A percentile compares a stretch with the other conserved stretches of the same genome.
Conservation (phyloP, 2,329 filamentous ascomycete genomes). For the Volutella citrinella region DNA sequence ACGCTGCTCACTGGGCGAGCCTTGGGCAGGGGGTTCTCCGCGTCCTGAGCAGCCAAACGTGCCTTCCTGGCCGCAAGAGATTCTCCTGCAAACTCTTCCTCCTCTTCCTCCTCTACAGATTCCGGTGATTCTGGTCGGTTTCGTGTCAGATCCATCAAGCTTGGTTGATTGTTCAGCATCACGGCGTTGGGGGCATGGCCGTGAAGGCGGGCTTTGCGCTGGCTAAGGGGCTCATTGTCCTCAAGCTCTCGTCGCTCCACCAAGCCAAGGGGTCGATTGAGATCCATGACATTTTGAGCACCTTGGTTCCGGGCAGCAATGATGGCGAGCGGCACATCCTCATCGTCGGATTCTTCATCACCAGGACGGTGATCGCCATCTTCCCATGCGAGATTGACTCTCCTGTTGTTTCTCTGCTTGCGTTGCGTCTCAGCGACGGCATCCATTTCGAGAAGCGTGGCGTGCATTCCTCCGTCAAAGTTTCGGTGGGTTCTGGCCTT, state of each 20-base stretch:
- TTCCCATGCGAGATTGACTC: conserved; percentile 90
- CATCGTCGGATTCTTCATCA: conserved; percentile 59
- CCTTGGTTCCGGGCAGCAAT: conserved; percentile 63
- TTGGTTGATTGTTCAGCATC: conserved; percentile 38
- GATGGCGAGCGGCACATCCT: conserved; percentile 84
- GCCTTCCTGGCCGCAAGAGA: conserved; percentile 65
- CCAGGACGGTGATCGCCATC: conserved; percentile 50
- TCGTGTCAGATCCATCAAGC: conserved; percentile 27
- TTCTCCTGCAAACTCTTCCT: conserved; percentile 58
- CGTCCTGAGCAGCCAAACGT: conserved; percentile 59
- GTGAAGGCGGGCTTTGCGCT: conserved; percentile 70
- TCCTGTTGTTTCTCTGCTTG: conserved; percentile 68
- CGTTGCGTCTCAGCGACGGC: conserved; percentile 84
- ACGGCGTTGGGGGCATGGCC: conserved; percentile 53
- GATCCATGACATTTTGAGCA: conserved; percentile 47
- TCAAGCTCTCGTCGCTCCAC: conserved; percentile 82
- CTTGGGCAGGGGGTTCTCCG: conserved; percentile 43
- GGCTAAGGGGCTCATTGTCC: conserved; percentile 85
- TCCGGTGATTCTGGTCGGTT: conserved; percentile 17
- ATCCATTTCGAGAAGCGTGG: conserved; percentile 86
- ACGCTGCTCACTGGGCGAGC: conserved; percentile 60
- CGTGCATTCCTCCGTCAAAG: conserved; percentile 77
- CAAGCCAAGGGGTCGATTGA: conserved; percentile 67
- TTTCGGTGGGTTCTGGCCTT: conserved; percentile 69
- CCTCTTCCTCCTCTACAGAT: conserved; percentile 31